These are phyloP conservation scores for Cyamopsis tetragonoloba DNA, from an alignment of 306 rosid genomes.

Conservation along the genomic window DNA sequence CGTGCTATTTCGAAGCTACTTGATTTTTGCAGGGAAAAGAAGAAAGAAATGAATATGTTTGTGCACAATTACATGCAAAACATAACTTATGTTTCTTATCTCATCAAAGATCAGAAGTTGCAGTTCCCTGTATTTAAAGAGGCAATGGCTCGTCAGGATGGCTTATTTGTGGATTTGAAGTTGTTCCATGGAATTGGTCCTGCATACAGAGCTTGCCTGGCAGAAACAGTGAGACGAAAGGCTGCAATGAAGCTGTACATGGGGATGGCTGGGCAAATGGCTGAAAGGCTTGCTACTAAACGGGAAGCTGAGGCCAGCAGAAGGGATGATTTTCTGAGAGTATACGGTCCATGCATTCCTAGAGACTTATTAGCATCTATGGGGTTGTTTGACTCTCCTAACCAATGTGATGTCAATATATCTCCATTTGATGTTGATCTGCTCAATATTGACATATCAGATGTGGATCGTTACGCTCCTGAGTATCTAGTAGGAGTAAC, in stretches of 20 bases:
- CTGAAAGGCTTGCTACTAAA: conserved; percentile 87
- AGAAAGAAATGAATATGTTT: conserved; percentile 79
- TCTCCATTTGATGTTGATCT: conserved; percentile 79
- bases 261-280: conserved; percentile 99
- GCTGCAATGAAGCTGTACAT: conserved; percentile 91
- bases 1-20: conserved; percentile 67
- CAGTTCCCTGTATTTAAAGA: conserved; percentile 96
- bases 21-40: conserved; percentile 67
- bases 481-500: conserved; percentile 61
- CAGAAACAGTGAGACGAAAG: conserved; percentile 93
- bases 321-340: conserved; percentile 78
- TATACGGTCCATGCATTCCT: conserved; percentile 61
- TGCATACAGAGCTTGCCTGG: conserved; percentile 92
- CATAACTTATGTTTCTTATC: conserved; percentile 64
- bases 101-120: conserved; percentile 83
- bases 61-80: conserved; percentile 79
- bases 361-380: conserved; percentile 77
- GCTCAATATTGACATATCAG: conserved; percentile 86
- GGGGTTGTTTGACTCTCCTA: conserved; percentile 84
- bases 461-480: conserved; percentile 85
- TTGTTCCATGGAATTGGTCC: conserved; percentile 79
- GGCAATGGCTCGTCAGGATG: conserved; percentile 93
- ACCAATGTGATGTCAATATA: conserved; percentile 89
- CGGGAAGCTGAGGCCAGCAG: conserved; percentile 75
- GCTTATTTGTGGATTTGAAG: conserved; percentile 70